Conservation (phyloP, 805 yeast species). For the Metschnikowia lachancei region DNA sequence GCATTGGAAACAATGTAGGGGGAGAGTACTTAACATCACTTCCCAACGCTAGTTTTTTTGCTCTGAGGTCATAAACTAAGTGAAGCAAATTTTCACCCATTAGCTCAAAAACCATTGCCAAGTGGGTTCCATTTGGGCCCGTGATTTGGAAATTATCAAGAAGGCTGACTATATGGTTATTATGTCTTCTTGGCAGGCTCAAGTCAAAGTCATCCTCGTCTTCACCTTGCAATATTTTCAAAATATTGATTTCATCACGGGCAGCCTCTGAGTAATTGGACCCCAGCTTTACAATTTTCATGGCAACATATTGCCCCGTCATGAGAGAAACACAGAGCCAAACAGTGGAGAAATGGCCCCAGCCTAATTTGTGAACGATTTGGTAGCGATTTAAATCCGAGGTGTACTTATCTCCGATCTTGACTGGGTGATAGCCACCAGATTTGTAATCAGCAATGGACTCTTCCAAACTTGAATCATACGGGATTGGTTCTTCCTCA, state of each 20-base stretch:
- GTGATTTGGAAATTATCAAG: slow-evolving; percentile 80
- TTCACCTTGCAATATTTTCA: slow-evolving; percentile 70
- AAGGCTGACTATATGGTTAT: slow-evolving; percentile 66
- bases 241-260: slow-evolving; percentile 77
- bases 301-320: slow-evolving; percentile 90
- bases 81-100: slow-evolving; percentile 91
- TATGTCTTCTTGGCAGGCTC: background rate
- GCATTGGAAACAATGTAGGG: slow-evolving; percentile 48
- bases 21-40: background rate
- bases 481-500: slow-evolving; percentile 15
- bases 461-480: slow-evolving; percentile 61
- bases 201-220: slow-evolving; percentile 7
- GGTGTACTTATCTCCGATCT: slow-evolving; percentile 80
- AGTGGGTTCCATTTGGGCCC: slow-evolving; percentile 91
- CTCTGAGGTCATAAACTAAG: slow-evolving; percentile 77
- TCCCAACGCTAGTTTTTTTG: slow-evolving; percentile 14
- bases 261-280: slow-evolving; percentile 92
- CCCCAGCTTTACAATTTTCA: slow-evolving; percentile 91
- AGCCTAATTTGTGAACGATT: slow-evolving; percentile 86
- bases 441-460: slow-evolving; percentile 77
- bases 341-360: slow-evolving; percentile 91
- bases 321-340: slow-evolving; percentile 51
- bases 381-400: slow-evolving; percentile 59
- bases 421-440: slow-evolving; percentile 97
- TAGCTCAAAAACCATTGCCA: slow-evolving; percentile 97